Base-by-base conservation (phyloP, 1,139 yeast species). In the Yamadazyma diospyri region DNA sequence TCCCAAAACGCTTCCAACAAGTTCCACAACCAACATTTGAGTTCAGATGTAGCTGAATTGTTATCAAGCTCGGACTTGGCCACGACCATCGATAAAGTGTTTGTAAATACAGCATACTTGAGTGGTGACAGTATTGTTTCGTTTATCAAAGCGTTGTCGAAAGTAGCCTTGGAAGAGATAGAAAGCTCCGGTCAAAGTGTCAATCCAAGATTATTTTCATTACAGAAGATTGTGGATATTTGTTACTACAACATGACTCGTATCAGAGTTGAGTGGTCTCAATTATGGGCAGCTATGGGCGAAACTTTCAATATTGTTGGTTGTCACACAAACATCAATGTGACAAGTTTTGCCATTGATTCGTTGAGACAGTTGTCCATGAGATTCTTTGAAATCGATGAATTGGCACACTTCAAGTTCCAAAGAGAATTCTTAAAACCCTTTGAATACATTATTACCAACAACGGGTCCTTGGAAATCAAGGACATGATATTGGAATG, bases 241-340 rank as follows among this genome's bases (percentile, higher is more conserved):
- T 89, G 97, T 59, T 92, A 92, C 57, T 94, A 94, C 64, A 94
- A 94, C 56, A 92, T 94, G 97, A 80, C 79, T 36, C 84, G 98
- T 67, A 88, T 94, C 48, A 79, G 96, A 55, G 80, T 94, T 43
- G 97, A 94, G 61, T 94, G 98, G 97, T 78, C 95, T 6, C 94
- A 87, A 38, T 68, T 94, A 39, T 94, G 99, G 99, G 75, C 83
- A 6, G 82, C 86, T 9, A 84, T 94, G 84, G 96, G 95, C 9
- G 85, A 77, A 42, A 86, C 88, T 27, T 92, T 94, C 61, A 86
- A 87, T 45, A 74, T 69, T 29, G 92, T 88, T 42, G 95, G 95
- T 2, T 81, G 94, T 41, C 86, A 85, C 50, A 60, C 72, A 32
- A 92, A 89, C 50, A 65, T 73, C 32, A 78, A 80, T 2, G 84